These are phyloP conservation scores for Clathrus columnatus DNA, from an alignment of 768 basidiomycete genomes.

Conservation along the genomic window DNA sequence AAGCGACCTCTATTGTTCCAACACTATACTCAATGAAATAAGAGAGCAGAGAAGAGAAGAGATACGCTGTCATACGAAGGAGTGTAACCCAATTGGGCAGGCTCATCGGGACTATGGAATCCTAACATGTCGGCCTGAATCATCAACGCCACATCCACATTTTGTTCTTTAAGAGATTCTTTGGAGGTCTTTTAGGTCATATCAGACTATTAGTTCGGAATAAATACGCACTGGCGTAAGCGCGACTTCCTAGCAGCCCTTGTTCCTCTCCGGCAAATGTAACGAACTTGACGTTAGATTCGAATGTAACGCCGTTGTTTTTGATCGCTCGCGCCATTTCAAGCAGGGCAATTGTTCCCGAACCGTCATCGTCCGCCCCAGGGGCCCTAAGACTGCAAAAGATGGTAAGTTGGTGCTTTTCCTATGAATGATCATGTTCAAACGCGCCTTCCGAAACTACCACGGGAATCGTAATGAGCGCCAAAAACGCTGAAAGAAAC, in stretches of 20 bases:
- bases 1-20: constrained; percentile 65
- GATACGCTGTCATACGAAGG: constrained; percentile 38
- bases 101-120: constrained; percentile 72
- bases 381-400: constrained; percentile 15
- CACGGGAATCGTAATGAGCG: constrained; percentile 88
- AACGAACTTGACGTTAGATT: constrained; percentile 68
- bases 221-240: constrained; percentile 61
- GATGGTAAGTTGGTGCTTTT: neutral
- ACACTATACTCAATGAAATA: constrained; percentile 41
- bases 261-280: constrained; percentile 92
- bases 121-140: constrained; percentile 91
- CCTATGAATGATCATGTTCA: constrained; percentile 31
- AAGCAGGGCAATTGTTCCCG: constrained; percentile 62
- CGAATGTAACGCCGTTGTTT: constrained; percentile 58
- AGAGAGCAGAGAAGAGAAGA: neutral
- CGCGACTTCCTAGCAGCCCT: constrained; percentile 68
- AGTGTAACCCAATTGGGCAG: constrained; percentile 76
- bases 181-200: neutral
- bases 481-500: constrained; percentile 64
- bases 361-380: constrained; percentile 58
- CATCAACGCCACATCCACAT: constrained; percentile 71
- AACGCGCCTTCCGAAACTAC: constrained; percentile 70
- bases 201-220: neutral
- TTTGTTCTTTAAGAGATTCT: constrained; percentile 50
- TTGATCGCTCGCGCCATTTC: constrained; percentile 71